These are phyloP conservation scores for Bombardia bombarda DNA, from an alignment of 495 filamentous ascomycete species.

Conservation along the genomic window DNA sequence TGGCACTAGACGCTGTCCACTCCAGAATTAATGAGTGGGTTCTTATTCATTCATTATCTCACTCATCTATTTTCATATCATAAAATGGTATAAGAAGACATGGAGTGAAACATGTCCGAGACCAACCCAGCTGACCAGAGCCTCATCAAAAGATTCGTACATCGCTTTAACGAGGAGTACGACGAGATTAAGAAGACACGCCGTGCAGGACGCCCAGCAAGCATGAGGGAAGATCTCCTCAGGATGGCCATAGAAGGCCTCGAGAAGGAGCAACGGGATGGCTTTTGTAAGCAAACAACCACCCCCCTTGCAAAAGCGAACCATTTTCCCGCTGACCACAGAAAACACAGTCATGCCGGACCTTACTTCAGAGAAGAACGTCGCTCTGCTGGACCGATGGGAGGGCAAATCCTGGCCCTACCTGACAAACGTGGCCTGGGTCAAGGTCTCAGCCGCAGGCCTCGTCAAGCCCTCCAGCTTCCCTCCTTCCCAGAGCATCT, in stretches of 20 bases:
- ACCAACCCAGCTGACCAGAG: no score
- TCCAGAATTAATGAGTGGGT: slow-evolving; percentile 55
- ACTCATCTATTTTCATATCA: no score
- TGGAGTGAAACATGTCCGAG: no score
- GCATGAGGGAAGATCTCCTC: slow-evolving; percentile 66
- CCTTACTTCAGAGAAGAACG: slow-evolving; percentile 37
- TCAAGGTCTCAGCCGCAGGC: slow-evolving; percentile 54
- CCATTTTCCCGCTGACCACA: slow-evolving; percentile 1
- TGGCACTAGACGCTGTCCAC: slow-evolving; percentile 52
- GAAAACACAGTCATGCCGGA: slow-evolving; percentile 41
- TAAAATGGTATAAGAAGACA: no score
- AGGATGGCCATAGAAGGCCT: slow-evolving; percentile 62
- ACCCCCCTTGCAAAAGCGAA: neutral
- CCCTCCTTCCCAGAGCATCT: no score
- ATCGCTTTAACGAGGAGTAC: slow-evolving; percentile 70
- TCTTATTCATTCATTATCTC: neutral
- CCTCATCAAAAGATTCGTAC: no score
- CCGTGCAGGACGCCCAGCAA: slow-evolving; percentile 73
- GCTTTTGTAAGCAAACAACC: slow-evolving; percentile 52
- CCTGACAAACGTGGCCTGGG: slow-evolving; percentile 45
- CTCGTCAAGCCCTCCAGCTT: slow-evolving; percentile 50
- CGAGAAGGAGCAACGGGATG: slow-evolving; percentile 71
- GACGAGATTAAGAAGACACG: slow-evolving; percentile 63
- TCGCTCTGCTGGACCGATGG: slow-evolving; percentile 36
- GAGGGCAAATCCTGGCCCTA: slow-evolving; percentile 49